phyloP scores from a whole-genome alignment of 2,329 filamentous ascomycete species.

The Orbilia javanica region DNA sequence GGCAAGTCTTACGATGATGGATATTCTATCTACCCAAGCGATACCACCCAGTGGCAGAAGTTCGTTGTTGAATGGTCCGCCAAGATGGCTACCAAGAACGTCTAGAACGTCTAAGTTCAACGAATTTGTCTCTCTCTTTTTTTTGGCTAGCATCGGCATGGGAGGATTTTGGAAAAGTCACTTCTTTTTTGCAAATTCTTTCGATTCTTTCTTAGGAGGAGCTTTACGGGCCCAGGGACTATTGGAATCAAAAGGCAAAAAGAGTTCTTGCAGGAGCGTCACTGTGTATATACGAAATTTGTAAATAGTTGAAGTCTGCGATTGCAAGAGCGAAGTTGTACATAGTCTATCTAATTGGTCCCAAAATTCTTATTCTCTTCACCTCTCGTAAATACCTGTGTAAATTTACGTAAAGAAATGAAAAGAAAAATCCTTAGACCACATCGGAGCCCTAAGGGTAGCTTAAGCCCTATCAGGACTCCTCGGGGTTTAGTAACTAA shows the following conservation, averaged over 20 bases:
- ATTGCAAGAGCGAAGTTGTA: slow-evolving; percentile 6
- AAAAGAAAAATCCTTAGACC: no score
- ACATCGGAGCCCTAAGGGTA: no score
- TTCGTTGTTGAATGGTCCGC: slow-evolving; percentile 49
- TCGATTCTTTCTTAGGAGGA: neutral
- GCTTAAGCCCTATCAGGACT: no score
- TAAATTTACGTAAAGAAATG: no score
- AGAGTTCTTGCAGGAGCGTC: neutral
- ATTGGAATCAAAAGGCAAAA: neutral
- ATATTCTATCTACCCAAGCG: slow-evolving; percentile 58
- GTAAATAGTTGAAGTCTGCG: slow-evolving; percentile 13
- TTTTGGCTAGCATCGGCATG: neutral
- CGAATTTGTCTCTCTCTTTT: neutral
- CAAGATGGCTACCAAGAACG: slow-evolving; percentile 55
- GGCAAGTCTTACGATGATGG: slow-evolving; percentile 61
- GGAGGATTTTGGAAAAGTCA: neutral
- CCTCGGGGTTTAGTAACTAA: neutral
- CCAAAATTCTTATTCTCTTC: neutral
- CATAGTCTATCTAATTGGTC: neutral
- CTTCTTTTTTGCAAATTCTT: neutral
- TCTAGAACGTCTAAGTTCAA: slow-evolving; percentile 28
- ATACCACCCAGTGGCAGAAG: slow-evolving; percentile 47
- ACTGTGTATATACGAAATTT: slow-evolving; percentile 4
- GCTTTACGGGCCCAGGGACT: neutral
- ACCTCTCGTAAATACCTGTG: neutral